These are phyloP conservation scores for Plectranthus barbatus DNA, from an alignment of 257 asterid genomes.

Conservation along the genomic window DNA sequence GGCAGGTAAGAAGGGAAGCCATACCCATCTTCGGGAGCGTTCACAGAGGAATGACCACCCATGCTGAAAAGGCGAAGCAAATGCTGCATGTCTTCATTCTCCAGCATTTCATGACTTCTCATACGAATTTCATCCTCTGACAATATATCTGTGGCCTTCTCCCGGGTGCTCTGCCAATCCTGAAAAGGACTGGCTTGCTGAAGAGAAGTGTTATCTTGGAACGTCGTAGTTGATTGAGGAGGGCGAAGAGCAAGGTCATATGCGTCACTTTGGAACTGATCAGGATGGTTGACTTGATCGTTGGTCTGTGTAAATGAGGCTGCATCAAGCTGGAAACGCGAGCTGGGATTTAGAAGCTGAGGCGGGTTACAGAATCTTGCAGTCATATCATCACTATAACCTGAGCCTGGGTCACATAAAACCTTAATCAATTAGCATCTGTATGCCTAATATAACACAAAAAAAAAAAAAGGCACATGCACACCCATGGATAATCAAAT, in stretches of 20 bases:
- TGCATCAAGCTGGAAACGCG: slow-evolving; percentile 37
- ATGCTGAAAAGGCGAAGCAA: slow-evolving; percentile 81
- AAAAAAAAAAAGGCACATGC: neutral
- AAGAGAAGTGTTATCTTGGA: slow-evolving; percentile 37
- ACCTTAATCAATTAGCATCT: neutral
- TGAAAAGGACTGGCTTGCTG: slow-evolving; percentile 54
- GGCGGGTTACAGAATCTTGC: slow-evolving; percentile 41
- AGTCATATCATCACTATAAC: slow-evolving; percentile 38
- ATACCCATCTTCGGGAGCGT: slow-evolving; percentile 54
- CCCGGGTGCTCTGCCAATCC: slow-evolving; percentile 66
- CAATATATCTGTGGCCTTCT: slow-evolving; percentile 57
- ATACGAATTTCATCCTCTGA: slow-evolving; percentile 89
- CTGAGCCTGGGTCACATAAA: slow-evolving; percentile 32
- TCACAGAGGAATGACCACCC: slow-evolving; percentile 49
- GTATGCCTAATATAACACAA: no score
- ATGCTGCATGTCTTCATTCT: slow-evolving; percentile 93
- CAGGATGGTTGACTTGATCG: slow-evolving; percentile 33
- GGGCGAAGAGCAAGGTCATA: slow-evolving; percentile 66
- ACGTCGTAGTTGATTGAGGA: slow-evolving; percentile 50
- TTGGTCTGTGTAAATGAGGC: slow-evolving; percentile 31
- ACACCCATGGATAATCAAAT: no score
- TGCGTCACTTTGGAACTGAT: slow-evolving; percentile 36
- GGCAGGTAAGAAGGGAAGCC: slow-evolving; percentile 53
- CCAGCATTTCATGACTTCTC: slow-evolving; percentile 85
- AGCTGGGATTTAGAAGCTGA: slow-evolving; percentile 30